Evolutionary conservation across 2,329 filamentous ascomycete species (phyloP).

Genomic region (Paracoccidioides lutzii): DNA sequence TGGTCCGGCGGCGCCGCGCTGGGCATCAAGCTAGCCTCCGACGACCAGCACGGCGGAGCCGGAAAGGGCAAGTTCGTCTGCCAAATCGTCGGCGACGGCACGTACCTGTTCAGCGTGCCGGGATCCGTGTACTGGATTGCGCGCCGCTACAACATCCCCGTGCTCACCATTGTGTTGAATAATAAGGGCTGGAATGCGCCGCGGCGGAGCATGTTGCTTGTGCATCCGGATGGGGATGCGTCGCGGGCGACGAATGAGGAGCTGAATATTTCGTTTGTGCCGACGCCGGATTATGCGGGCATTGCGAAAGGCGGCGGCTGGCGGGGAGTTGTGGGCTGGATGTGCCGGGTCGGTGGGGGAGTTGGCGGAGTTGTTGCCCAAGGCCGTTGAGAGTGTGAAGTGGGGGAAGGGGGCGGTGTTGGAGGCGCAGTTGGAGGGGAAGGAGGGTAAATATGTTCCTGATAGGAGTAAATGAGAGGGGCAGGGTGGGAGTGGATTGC

Average conservation of each 20-base stretch:
- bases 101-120: slow-evolving; percentile 53
- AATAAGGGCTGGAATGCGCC: slow-evolving; percentile 63
- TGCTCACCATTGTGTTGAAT: slow-evolving; percentile 55
- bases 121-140: slow-evolving; percentile 57
- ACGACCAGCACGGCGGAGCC: slow-evolving; percentile 36
- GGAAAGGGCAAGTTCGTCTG: slow-evolving; percentile 48
- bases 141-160: slow-evolving; percentile 51
- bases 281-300: slow-evolving; percentile 53
- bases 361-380: slow-evolving; percentile 40
- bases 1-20: slow-evolving; percentile 67
- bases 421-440: slow-evolving; percentile 47
- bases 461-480: slow-evolving; percentile 17
- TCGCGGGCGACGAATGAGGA: slow-evolving; percentile 50
- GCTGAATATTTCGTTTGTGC: slow-evolving; percentile 53
- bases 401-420: slow-evolving; percentile 47
- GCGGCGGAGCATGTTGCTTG: slow-evolving; percentile 46
- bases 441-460: slow-evolving; percentile 41
- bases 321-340: slow-evolving; percentile 49
- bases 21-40: slow-evolving; percentile 60
- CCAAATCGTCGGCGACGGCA: slow-evolving; percentile 55
- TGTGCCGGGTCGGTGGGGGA: slow-evolving; percentile 45
- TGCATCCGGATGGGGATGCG: slow-evolving; percentile 52
- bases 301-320: slow-evolving; percentile 55
- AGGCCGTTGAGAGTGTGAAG: slow-evolving; percentile 48
- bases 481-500: neutral